Percentiles rank a stretch among this genome's conserved stretches.
Conservation (phyloP, 1,284 basidiomycete genomes). For the Ganoderma multipileum region DNA sequence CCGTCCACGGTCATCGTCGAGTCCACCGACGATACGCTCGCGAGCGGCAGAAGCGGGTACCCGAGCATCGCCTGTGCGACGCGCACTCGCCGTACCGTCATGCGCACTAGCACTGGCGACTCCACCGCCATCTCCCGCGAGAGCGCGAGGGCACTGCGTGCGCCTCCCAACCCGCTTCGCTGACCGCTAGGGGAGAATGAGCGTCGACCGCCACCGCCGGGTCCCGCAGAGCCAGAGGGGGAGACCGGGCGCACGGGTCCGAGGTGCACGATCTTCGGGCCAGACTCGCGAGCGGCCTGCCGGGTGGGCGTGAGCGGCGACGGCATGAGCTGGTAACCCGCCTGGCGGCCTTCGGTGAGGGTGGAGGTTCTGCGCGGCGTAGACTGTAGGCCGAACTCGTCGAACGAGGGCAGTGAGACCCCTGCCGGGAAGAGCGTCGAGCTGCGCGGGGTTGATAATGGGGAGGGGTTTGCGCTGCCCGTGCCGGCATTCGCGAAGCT, state of each 20-base stretch:
- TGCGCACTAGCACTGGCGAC: slow-evolving; percentile 54
- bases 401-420: slow-evolving; percentile 35
- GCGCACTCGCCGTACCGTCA: slow-evolving; percentile 66
- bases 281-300: slow-evolving; percentile 40
- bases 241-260: slow-evolving; percentile 56
- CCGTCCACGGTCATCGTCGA: slow-evolving; percentile 9
- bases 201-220: slow-evolving; percentile 24
- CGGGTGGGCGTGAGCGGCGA: slow-evolving; percentile 44
- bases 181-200: slow-evolving; percentile 32
- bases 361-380: slow-evolving; percentile 31
- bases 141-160: slow-evolving; percentile 31
- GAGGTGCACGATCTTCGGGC: slow-evolving; percentile 66
- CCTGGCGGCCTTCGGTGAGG: slow-evolving; percentile 40
- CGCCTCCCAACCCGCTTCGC: slow-evolving; percentile 18
- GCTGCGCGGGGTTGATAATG: slow-evolving; percentile 55
- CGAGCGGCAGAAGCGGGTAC: slow-evolving; percentile 57
- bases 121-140: slow-evolving; percentile 49
- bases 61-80: slow-evolving; percentile 68
- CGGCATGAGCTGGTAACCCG: slow-evolving; percentile 51
- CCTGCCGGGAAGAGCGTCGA: slow-evolving; percentile 51
- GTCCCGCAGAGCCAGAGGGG: slow-evolving; percentile 37
- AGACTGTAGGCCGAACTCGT: slow-evolving; percentile 34
- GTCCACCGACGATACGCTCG: slow-evolving; percentile 26
- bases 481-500: slow-evolving; percentile 29
- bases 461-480: slow-evolving; percentile 36